Conservation (phyloP, 768 basidiomycete species). For the Symmetrospora coprosmae region DNA sequence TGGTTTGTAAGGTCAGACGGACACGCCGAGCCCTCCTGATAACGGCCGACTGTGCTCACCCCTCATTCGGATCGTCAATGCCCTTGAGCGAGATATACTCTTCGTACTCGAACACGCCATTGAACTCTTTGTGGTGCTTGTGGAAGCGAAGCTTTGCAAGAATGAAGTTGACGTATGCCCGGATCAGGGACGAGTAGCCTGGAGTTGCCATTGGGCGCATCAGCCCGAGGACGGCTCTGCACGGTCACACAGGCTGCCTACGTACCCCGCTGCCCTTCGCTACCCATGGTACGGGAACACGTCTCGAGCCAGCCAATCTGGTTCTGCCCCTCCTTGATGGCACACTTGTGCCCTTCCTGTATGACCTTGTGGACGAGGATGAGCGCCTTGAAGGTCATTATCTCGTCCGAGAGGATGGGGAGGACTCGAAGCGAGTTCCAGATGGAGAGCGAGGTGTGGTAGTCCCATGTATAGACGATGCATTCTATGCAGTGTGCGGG, state of each 20-base stretch:
- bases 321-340: conserved; percentile 83
- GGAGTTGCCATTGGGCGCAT: not conserved
- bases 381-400: conserved; percentile 94
- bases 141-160: conserved; percentile 92
- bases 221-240: not conserved
- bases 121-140: conserved; percentile 88
- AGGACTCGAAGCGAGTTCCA: conserved; percentile 96
- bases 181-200: conserved; percentile 88
- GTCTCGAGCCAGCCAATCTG: conserved; percentile 98
- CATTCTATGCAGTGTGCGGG: conserved; percentile 50
- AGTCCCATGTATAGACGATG: conserved; percentile 99
- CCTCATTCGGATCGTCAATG: conserved; percentile 97
- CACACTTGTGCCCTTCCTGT: conserved; percentile 92
- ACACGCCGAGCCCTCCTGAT: not conserved
- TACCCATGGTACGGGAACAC: conserved; percentile 72
- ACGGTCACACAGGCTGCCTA: not conserved
- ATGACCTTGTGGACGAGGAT: conserved; percentile 95
- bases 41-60: conserved; percentile 45
- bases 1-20: not conserved
- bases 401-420: conserved; percentile 89
- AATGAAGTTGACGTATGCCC: conserved; percentile 89
- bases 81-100: conserved; percentile 95
- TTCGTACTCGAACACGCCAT: conserved; percentile 96
- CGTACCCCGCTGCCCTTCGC: conserved; percentile 63
- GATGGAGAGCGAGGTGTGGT: conserved; percentile 90